Base-by-base conservation (phyloP, 192 early-diverging fungal species). In the Oehlia diaphana region DNA sequence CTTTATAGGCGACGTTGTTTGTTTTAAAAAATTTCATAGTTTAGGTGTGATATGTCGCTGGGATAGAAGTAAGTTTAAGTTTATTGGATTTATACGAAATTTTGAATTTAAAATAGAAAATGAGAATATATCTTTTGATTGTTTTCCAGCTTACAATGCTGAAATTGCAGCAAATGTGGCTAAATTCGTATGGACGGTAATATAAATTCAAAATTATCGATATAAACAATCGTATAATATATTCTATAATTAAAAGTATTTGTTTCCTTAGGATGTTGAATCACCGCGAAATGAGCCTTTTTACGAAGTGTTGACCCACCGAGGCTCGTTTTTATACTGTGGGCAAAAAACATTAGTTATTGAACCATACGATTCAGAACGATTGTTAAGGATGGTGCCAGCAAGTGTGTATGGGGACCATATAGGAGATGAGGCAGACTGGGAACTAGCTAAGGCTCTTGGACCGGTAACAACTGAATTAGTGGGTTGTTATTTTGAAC, bases 391-490 rank as follows among this genome's bases (percentile, higher is more conserved):
- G 64, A 77, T 66, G 75, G 75, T 77, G 9, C 75, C 75, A n/a
- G 26, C 28, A 23, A 77, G 31, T 44, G 37, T 77, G 19, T 77
- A 77, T 39, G 75, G 75, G n/a, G 75, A 77, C 44, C 35, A 65
- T 66, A 16, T 66, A 33, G 75, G 75, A 14, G 63, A 77, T 65
- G 75, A 77, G 26, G 33, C 39, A 12, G 75, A 77, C 16, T 77
- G 75, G 75, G 63, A 77, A 65, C 16, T 77, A 53, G 75, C 75
- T n/a, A 77, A 63, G 28, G 61, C 75, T 44, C 75, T 77, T 63
- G 75, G 75, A 28, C 75, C 75, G 13, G 50, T 77, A 47, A 77
- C 75, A 39, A 77, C 75, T n/a, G 75, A 77, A 65, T 66, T 65
- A 44, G 63, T 77, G 23, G 75, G 75, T 44, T 65, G 75, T 44